Conservation (phyloP, 371 early-diverging fungal genomes). For the Apophysomyces sp. region DNA sequence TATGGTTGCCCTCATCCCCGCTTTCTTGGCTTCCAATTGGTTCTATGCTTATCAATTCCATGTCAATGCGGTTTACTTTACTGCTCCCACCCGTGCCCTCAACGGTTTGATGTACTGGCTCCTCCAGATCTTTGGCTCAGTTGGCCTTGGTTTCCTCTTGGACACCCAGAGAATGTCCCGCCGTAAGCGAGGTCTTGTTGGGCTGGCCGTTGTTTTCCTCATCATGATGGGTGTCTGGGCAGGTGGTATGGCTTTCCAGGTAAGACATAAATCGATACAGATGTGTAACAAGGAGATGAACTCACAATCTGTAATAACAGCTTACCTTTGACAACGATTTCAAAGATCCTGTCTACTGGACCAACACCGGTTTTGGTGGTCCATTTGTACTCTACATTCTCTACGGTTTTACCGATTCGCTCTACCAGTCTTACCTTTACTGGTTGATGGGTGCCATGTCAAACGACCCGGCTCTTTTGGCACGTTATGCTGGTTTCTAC, state of each 20-base stretch:
- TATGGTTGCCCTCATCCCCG: constrained; percentile 59
- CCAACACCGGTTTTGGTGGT: constrained; percentile 37
- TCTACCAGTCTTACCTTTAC: constrained; percentile 67
- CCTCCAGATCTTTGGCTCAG: constrained; percentile 63
- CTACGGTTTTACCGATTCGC: constrained; percentile 66
- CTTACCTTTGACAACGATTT: constrained; percentile 32
- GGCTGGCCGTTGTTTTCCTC: constrained; percentile 38
- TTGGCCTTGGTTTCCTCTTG: constrained; percentile 48
- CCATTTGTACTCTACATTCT: constrained; percentile 61
- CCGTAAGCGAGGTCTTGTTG: constrained; percentile 50
- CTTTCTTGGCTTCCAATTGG: constrained; percentile 68
- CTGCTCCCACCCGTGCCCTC: constrained; percentile 55
- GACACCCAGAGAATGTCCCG: constrained; percentile 49
- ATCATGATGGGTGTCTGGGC: constrained; percentile 57
- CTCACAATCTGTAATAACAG: too few relatives aligned
- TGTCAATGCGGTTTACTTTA: constrained; percentile 53
- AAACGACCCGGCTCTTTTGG: constrained; percentile 60
- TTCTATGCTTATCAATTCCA: constrained; percentile 67
- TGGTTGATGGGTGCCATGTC: constrained; percentile 74
- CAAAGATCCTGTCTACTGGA: constrained; percentile 34
- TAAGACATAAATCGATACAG: too few relatives aligned
- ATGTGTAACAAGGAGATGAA: too few relatives aligned
- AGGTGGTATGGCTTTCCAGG: constrained; percentile 56
- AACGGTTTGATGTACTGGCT: constrained; percentile 69
- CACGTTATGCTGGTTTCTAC: constrained; percentile 73